Percentiles rank a stretch among this genome's conserved stretches.
Conservation (phyloP, 2,329 filamentous ascomycete species). For the Delphinella strobiligena region DNA sequence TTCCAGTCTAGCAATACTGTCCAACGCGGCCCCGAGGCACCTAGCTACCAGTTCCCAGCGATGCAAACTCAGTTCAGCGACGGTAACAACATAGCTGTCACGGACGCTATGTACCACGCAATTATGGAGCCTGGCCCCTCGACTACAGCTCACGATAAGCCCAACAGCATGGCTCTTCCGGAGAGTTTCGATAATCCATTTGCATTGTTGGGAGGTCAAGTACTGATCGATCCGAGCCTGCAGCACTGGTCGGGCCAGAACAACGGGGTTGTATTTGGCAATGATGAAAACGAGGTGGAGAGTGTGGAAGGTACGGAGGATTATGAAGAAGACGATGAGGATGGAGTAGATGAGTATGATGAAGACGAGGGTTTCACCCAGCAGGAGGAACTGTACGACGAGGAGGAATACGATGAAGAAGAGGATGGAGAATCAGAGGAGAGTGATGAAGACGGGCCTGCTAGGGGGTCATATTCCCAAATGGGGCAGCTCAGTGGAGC, state of each 20-base stretch:
- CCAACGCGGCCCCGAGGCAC: no score
- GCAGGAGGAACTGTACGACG: constrained; percentile 1
- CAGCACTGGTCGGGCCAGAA: neutral
- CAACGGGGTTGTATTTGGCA: neutral
- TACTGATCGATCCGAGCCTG: neutral
- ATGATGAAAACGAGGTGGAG: constrained; percentile 2
- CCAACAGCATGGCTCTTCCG: no score
- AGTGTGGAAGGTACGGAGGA: constrained; percentile 4
- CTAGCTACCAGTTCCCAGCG: no score
- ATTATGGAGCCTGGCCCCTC: no score
- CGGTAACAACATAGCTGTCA: no score
- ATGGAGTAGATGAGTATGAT: constrained; percentile 2
- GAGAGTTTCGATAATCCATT: no score
- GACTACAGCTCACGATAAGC: no score
- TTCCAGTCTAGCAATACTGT: no score
- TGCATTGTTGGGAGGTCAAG: no score
- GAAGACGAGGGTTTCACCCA: constrained; percentile 2
- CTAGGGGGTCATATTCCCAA: no score
- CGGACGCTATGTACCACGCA: no score
- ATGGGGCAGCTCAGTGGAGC: constrained; percentile 1
- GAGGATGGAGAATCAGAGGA: constrained; percentile 1
- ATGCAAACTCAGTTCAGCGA: no score
- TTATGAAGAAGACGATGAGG: constrained; percentile 4
- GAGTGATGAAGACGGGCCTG: neutral
- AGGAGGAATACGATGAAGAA: constrained; percentile 1